Evolutionary conservation across 129 eudicot species (phyloP).

Genomic region (Ambrosia trifida): DNA sequence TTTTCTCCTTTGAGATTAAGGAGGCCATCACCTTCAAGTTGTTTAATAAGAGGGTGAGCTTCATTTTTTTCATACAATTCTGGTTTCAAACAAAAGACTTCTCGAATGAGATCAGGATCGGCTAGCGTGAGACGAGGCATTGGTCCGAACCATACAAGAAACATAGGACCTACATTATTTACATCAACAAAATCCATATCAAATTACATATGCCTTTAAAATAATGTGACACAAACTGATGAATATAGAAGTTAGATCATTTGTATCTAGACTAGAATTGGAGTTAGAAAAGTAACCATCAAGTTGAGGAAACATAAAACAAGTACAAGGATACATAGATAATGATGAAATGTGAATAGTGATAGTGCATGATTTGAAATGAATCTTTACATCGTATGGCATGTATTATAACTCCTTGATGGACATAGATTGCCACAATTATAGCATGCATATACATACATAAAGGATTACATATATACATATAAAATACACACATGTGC

Average conservation of each 20-base stretch:
- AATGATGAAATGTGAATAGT: neutral
- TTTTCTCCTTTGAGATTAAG: slow-evolving; percentile 85
- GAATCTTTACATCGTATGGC: neutral
- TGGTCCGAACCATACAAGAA: slow-evolving; percentile 92
- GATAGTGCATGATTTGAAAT: slow-evolving; percentile 14
- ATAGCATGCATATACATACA: slow-evolving; percentile 5
- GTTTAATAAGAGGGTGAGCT: slow-evolving; percentile 69
- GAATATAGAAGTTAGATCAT: neutral
- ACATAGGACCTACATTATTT: slow-evolving; percentile 58
- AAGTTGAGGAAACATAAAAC: slow-evolving; percentile 25
- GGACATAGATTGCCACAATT: slow-evolving; percentile 11
- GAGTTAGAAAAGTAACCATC: slow-evolving; percentile 26
- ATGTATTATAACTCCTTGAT: slow-evolving; percentile 6
- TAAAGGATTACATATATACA: slow-evolving; percentile 7
- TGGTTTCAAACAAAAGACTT: slow-evolving; percentile 73
- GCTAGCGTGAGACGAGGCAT: slow-evolving; percentile 66
- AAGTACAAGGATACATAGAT: slow-evolving; percentile 24
- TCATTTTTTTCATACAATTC: slow-evolving; percentile 82
- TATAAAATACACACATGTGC: slow-evolving; percentile 4
- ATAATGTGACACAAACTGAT: slow-evolving; percentile 16
- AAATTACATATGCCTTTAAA: neutral
- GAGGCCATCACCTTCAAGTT: slow-evolving; percentile 91
- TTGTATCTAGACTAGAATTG: neutral
- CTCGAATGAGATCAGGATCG: slow-evolving; percentile 83
- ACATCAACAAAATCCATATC: slow-evolving; percentile 2